A percentile compares a stretch with the other conserved stretches of the same genome.
Evolutionary conservation across 306 rosid species (phyloP).

Genomic region (Hippophae gyantsensis): DNA sequence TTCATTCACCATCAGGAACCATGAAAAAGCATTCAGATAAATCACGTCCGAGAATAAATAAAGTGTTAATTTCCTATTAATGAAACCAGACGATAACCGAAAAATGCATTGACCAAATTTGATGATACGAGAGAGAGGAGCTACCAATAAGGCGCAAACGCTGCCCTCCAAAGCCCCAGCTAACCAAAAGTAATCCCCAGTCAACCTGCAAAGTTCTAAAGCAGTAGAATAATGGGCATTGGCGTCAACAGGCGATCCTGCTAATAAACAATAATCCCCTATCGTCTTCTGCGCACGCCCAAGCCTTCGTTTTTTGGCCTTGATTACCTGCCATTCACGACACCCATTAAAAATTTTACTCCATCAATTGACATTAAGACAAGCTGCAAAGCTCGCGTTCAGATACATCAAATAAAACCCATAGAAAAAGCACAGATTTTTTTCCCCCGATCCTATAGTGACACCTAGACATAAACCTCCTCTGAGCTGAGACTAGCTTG

Average conservation of each 20-base stretch:
- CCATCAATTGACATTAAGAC: not conserved
- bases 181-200: conserved; percentile 87
- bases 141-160: conserved; percentile 91
- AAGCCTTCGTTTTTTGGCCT: conserved; percentile 93
- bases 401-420: not conserved
- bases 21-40: no score
- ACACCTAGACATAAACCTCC: conserved; percentile 99
- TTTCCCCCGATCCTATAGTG: conserved; percentile 27
- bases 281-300: conserved; percentile 97
- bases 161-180: conserved; percentile 96
- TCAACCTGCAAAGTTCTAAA: conserved; percentile 79
- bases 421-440: not conserved
- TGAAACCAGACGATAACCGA: not conserved
- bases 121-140: not conserved
- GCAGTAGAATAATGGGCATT: conserved; percentile 89
- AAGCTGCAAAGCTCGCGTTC: conserved; percentile 4
- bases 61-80: no score
- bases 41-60: no score
- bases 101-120: no score
- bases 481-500: conserved; percentile 99
- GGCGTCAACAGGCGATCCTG: conserved; percentile 97
- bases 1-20: no score
- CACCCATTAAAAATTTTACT: not conserved
- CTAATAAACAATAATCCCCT: conserved; percentile 91
- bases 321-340: conserved; percentile 57